Percentiles rank a stretch among this genome's conserved stretches.
phyloP scores from a whole-genome alignment of 2,329 filamentous ascomycete species.

The Sarocladiaceae sp. region DNA sequence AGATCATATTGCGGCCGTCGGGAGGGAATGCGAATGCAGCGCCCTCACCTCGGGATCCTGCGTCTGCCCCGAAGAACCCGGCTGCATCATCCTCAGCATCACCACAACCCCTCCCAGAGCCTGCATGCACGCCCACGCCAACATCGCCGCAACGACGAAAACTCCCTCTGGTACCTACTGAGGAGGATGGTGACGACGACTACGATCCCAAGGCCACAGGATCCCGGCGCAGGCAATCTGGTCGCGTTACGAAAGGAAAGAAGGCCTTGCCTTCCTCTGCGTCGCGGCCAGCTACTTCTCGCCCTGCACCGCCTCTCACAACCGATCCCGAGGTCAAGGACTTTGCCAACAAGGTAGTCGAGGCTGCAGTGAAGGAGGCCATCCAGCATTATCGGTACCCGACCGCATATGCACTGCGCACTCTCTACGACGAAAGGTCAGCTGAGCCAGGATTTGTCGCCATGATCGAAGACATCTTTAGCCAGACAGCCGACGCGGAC shows the following conservation, averaged over 20 bases:
- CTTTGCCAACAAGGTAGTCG: constrained; percentile 45
- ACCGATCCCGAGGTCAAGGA: constrained; percentile 32
- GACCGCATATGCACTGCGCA: constrained; percentile 55
- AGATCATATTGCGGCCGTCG: constrained; percentile 40
- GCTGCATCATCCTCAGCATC: not conserved
- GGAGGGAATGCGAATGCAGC: constrained; percentile 19
- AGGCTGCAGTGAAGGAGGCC: constrained; percentile 52
- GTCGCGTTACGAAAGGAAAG: constrained; percentile 24
- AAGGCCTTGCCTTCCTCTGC: constrained; percentile 13
- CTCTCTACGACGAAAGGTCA: constrained; percentile 52
- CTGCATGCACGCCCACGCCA: constrained; percentile 7
- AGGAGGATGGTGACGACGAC: constrained; percentile 35
- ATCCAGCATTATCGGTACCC: constrained; percentile 51
- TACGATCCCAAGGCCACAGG: constrained; percentile 31
- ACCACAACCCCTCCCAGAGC: constrained; percentile 3
- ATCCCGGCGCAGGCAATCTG: constrained; percentile 26
- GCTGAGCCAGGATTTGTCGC: constrained; percentile 44
- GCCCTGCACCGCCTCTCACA: not conserved
- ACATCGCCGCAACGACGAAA: constrained; percentile 16
- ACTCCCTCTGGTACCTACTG: constrained; percentile 17
- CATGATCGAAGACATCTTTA: constrained; percentile 53
- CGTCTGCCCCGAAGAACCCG: constrained; percentile 19
- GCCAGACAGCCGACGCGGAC: constrained; percentile 47
- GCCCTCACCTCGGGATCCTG: constrained; percentile 15
- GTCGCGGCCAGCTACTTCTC: not conserved